Evolutionary conservation across 768 basidiomycete genomes (phyloP), one percentile per base, ranked within the genome.

Genomic region (Saitozyma podzolica): DNA sequence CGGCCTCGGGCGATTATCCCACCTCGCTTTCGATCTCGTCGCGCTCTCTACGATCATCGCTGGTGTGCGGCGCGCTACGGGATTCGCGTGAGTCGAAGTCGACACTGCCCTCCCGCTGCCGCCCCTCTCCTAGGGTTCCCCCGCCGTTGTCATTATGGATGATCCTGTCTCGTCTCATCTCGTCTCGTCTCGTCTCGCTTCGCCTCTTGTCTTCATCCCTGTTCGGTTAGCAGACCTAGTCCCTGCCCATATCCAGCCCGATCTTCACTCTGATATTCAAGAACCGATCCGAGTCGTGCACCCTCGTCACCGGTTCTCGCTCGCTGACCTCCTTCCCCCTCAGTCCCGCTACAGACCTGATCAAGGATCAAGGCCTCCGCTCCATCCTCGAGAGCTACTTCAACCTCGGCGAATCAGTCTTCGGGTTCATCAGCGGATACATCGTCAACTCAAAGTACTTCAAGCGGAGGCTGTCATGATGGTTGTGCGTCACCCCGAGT

Each of bases 381-480:
- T 47, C 47, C 9, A 67, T 75, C 57, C 56, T 75, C 55, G 67
- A 75, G n/a, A 42, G 53, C n/a, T 75, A 75, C 64, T 73, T 75
- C 20, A 43, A 42, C 13, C 42, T 75, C 0, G 74, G 74, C 40
- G 74, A 75, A 45, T 72, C 71, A 9, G 64, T 75, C 16, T 75
- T 68, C 40, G 66, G 67, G 13, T 67, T 68, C 48, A 59, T 69
- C 13, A 65, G 63, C 47, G 66, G 65, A 5, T 68, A 61, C 45
- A 66, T 75, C 37, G 70, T 75, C 43, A 75, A 75, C 56, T 75
- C 74, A 41, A 52, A 58, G 19, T 75, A 72, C 49, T 75, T 75
- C 58, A 67, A 61, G 53, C 45, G 62, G 56, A 63, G 39, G 41
- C 53, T 62, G 7, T 53, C 59, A 40, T 63, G 53, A 62, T 49